Percentiles rank a stretch among this genome's conserved stretches.
These are phyloP conservation scores for Camelina laxa DNA, from an alignment of 345 rosid species.

Conservation along the genomic window DNA sequence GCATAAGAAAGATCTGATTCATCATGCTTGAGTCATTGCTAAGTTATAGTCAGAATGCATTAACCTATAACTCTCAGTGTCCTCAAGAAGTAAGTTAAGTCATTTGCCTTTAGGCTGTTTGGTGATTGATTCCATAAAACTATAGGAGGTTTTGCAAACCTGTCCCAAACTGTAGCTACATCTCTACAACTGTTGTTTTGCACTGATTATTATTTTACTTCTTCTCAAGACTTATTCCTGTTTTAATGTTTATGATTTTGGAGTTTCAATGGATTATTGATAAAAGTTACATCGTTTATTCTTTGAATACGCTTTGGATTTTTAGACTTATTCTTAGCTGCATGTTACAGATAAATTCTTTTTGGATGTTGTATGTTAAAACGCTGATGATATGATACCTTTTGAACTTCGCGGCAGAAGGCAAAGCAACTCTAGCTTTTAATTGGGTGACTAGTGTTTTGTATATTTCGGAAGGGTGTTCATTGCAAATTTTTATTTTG, in stretches of 20 bases:
- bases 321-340: neutral
- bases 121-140: neutral
- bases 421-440: neutral
- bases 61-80: neutral
- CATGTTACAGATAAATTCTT: too few relatives aligned
- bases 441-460: neutral
- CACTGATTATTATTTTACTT: neutral
- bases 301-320: neutral
- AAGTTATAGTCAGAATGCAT: neutral
- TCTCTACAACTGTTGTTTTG: neutral
- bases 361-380: neutral
- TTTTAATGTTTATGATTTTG: neutral
- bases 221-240: neutral
- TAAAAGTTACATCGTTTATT: neutral
- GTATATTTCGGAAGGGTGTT: neutral
- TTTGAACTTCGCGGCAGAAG: neutral
- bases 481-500: neutral
- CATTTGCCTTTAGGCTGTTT: slow-evolving; percentile 1
- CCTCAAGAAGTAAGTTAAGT: neutral
- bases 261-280: neutral
- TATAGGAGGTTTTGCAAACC: neutral
- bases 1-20: neutral
- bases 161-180: neutral
- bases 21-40: neutral
- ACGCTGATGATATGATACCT: slow-evolving; percentile 20